phyloP scores from a whole-genome alignment of 2,329 filamentous ascomycete genomes.

The Alternaria sp. region DNA sequence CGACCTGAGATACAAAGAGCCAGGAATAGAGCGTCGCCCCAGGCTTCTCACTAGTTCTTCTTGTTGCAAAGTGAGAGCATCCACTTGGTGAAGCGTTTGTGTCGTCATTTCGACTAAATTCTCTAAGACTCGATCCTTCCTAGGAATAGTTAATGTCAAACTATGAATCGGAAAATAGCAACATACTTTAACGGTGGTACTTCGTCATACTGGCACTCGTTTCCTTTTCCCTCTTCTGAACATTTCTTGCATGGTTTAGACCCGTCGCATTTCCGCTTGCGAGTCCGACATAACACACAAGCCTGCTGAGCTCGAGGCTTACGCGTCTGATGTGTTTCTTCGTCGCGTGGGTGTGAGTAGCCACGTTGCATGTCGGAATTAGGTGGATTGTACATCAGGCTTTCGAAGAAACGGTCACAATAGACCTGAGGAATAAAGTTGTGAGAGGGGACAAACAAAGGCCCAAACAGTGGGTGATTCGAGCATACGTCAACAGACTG shows the following conservation, averaged over 20 bases:
- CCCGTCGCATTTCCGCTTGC: neutral
- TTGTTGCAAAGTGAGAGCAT: neutral
- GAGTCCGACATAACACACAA: neutral
- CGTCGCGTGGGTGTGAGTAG: neutral
- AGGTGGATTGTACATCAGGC: neutral
- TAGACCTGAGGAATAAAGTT: neutral
- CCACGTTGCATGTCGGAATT: neutral
- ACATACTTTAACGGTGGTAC: neutral
- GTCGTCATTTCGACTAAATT: neutral
- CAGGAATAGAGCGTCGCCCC: neutral
- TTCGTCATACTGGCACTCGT: neutral
- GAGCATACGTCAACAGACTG: neutral
- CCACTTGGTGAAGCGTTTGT: neutral
- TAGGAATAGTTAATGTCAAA: neutral
- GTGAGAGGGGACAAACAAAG: neutral
- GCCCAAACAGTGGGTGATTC: neutral
- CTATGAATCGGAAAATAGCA: neutral
- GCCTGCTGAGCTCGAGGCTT: neutral
- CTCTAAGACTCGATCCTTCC: neutral
- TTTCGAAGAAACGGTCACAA: neutral
- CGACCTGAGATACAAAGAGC: neutral
- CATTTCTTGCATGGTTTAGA: neutral
- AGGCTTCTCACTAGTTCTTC: neutral
- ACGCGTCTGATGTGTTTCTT: neutral
- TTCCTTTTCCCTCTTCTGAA: neutral